Evolutionary conservation across 1,284 basidiomycete species (phyloP).

Genomic region (Sphaerobolus stellatus): DNA sequence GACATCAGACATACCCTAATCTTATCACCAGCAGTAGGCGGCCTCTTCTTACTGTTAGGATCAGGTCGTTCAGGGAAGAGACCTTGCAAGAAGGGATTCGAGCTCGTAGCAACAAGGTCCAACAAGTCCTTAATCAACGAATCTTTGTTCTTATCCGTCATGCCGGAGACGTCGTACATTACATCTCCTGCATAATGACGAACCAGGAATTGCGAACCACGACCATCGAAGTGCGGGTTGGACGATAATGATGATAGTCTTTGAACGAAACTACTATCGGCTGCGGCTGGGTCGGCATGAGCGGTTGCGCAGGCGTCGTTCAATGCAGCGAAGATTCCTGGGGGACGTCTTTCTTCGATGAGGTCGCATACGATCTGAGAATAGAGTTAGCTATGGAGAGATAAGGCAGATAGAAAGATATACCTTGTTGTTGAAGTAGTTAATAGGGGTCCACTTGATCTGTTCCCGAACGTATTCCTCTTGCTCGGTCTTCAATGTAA

Average conservation of each 20-base stretch:
- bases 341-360: conserved; percentile 94
- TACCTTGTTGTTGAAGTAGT: conserved; percentile 89
- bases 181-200: conserved; percentile 98
- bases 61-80: conserved; percentile 96
- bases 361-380: conserved; percentile 88
- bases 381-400: not conserved
- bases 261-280: conserved; percentile 97
- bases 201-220: conserved; percentile 87
- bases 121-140: conserved; percentile 92
- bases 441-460: conserved; percentile 99
- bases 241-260: conserved; percentile 78
- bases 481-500: conserved; percentile 98
- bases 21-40: conserved; percentile 96
- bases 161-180: conserved; percentile 95
- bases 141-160: conserved; percentile 99
- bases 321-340: conserved; percentile 96
- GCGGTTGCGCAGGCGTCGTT: conserved; percentile 99
- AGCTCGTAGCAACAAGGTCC: conserved; percentile 80
- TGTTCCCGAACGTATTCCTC: conserved; percentile 98
- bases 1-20: conserved; percentile 69
- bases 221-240: conserved; percentile 91
- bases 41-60: conserved; percentile 95
- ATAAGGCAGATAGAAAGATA: not conserved
- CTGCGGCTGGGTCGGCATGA: conserved; percentile 94
- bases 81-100: conserved; percentile 82